Base-by-base conservation (phyloP, 176 grass and related monocot species). In the Triticum urartu region DNA sequence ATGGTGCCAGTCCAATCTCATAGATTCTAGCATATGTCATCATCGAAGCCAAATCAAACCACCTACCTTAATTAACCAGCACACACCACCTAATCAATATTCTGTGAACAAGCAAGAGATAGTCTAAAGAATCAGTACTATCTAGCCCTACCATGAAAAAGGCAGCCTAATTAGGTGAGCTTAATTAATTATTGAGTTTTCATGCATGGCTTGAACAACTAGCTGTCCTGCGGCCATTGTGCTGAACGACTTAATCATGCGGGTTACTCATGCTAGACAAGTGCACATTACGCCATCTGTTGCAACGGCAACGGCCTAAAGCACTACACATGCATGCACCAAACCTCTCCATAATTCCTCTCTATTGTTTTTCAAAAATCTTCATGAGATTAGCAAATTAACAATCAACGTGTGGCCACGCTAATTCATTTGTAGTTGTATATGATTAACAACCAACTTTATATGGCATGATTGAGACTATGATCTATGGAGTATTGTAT, bases 241-340 rank as follows among this genome's bases (percentile, higher is more conserved):
- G 77, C 78, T 72, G 59, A 91, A 82, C 82, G 32, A 43, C 86
- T 86, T 82, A 30, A 30, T 88, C 81, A 88, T 91, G 45, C 45
- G 78, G 73, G 69, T 88, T 78, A 91, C 82, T 58, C 47, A 64
- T 63, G 78, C 82, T 86, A 88, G 86, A 78, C 86, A 86, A 88
- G 82, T 91, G 86, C 82, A 85, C 63, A 43, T 82, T 82, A 91
- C 90, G 47, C 47, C 47, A 50, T 50, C 47, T 50, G 47, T 15
- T 50, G 47, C 1, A 12, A 13, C 45, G 45, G 45, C 45, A 48
- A 48, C 1, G 59, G 59, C 81, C 71, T 45, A 70, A 50, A 54
- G 50, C 52, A 65, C 60, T 30, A 75, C 79, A 69, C 52, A 88
- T 60, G 58, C 52, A 90, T 18, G 50, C 15, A 17, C 84, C 88